Evolutionary conservation across 331 rosid genomes (phyloP).

Genomic region (Malus hybrid): DNA sequence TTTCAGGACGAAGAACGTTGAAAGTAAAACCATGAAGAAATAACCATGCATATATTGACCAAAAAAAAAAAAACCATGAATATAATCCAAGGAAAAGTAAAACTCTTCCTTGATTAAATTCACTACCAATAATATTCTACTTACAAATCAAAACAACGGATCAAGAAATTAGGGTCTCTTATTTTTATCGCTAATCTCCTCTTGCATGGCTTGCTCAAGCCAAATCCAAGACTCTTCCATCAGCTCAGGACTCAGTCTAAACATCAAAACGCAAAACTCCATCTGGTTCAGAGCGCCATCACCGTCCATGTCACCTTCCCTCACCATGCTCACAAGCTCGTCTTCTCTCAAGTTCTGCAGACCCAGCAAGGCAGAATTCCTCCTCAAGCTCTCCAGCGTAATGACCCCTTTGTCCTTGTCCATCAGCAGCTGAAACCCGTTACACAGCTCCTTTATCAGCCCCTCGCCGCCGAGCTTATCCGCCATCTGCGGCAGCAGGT

Average conservation of each 20-base stretch:
- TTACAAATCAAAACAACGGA: background rate
- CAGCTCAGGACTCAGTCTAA: slow-evolving; percentile 73
- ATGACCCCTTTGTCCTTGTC: slow-evolving; percentile 68
- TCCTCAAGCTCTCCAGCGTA: slow-evolving; percentile 58
- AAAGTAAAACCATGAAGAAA: background rate
- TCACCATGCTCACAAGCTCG: slow-evolving; percentile 64
- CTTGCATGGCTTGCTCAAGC: slow-evolving; percentile 28
- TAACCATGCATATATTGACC: too few relatives aligned
- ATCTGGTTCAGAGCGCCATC: slow-evolving; percentile 70
- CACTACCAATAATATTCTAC: too few relatives aligned
- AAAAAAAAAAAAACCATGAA: too few relatives aligned
- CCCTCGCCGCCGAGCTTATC: slow-evolving; percentile 71
- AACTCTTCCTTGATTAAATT: background rate
- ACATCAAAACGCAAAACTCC: slow-evolving; percentile 93
- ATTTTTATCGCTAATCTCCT: background rate
- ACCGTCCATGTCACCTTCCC: slow-evolving; percentile 71
- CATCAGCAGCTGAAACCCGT: slow-evolving; percentile 64
- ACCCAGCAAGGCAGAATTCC: slow-evolving; percentile 53
- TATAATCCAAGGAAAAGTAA: background rate
- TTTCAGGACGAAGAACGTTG: background rate
- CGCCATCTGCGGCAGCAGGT: slow-evolving; percentile 71
- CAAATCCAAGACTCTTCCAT: slow-evolving; percentile 61
- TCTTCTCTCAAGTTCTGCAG: slow-evolving; percentile 56
- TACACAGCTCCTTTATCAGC: slow-evolving; percentile 69
- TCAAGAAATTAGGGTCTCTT: background rate